phyloP scores from a whole-genome alignment of 805 yeast species.

The Ogataea ganodermae region DNA sequence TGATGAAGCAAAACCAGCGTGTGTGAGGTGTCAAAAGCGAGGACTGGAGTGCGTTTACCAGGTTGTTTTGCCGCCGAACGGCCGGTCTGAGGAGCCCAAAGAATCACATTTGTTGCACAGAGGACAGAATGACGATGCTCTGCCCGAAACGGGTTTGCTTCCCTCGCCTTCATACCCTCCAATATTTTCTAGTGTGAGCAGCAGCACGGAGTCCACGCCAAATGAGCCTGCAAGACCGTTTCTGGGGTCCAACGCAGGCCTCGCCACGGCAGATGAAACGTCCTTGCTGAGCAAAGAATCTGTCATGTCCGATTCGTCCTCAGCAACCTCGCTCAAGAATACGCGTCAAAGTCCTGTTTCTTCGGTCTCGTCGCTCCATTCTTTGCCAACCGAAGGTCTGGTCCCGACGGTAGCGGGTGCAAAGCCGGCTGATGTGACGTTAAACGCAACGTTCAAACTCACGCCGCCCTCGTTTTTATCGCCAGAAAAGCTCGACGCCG shows the following conservation, averaged over 20 bases:
- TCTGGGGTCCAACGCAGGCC: neutral
- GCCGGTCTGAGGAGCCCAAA: neutral
- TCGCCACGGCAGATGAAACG: neutral
- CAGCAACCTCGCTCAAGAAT: slow-evolving; percentile 1
- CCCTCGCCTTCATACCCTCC: neutral
- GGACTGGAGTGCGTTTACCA: slow-evolving; percentile 21
- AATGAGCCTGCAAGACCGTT: neutral
- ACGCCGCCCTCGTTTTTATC: slow-evolving; percentile 1
- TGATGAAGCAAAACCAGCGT: slow-evolving; percentile 27
- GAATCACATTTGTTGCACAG: neutral
- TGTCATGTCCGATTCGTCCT: slow-evolving; percentile 6
- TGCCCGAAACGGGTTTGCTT: neutral
- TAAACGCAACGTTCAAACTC: neutral
- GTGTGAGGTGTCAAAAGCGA: slow-evolving; percentile 26
- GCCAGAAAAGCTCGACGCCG: neutral
- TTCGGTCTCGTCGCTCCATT: slow-evolving; percentile 11
- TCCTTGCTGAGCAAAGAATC: slow-evolving; percentile 1
- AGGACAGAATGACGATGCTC: neutral
- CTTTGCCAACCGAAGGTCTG: neutral
- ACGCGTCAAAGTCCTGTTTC: slow-evolving; percentile 11
- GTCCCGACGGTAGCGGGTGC: neutral
- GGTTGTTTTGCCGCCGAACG: neutral
- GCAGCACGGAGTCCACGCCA: slow-evolving; percentile 5
- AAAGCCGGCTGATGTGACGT: neutral
- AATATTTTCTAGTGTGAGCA: neutral